Evolutionary conservation across 805 yeast species (phyloP), one percentile per base, ranked within the genome.

Genomic region (Tetrapisispora pingtungensis): DNA sequence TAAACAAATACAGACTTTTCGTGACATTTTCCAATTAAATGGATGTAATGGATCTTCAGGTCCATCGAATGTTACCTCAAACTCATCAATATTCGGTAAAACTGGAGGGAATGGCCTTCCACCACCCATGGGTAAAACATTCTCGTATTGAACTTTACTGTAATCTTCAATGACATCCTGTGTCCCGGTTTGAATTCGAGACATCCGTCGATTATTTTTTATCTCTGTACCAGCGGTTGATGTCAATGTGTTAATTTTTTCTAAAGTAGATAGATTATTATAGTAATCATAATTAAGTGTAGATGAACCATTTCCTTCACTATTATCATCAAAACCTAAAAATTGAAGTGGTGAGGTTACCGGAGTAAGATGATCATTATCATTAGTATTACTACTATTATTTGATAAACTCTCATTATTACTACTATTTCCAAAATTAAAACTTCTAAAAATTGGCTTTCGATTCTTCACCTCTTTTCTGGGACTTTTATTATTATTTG

Each of bases 21-120:
- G 70, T 35, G 44, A 53, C 33, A 67, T 13, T 0, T 81, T 60
- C 90, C 89, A 86, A 58, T 88, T 87, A 57, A 79, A 80, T 0
- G 96, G 95, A 59, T 80, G 86, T 8, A 64, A 46, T 1, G 95
- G 95, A 58, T 88, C 96, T 40, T 78, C 69, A 1, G 81, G 80
- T 0, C 95, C 95, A 57, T 83, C 83, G 56, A 71, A 86, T 3
- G 80, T 73, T 5, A 87, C 95, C 8, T 77, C 70, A 58, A 79
- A 87, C 1, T 67, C 67, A 19, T 68, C 74, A 40, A 70, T 65
- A 42, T 73, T 73, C 0, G 84, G 83, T 41, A 81, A 68, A 22
- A 67, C 47, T 12, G 84, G 80, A 5, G 93, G 90, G 52, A 66
- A 81, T 7, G 69, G 73, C 59, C 81, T 73, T 24, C 71, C 77